Evolutionary conservation across 805 yeast species (phyloP).

Genomic region (Maudiozyma bulderi): DNA sequence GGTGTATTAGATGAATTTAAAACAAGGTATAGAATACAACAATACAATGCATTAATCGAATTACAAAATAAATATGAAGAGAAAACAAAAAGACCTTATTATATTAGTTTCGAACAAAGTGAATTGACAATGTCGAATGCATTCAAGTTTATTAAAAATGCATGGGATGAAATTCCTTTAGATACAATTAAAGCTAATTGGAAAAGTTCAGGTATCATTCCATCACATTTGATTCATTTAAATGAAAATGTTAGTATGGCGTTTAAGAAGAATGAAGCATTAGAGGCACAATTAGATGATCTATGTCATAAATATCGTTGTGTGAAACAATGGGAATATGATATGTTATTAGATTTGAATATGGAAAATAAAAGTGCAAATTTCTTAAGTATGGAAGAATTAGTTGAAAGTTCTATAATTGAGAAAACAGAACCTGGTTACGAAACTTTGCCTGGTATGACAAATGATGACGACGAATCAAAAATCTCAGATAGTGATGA

Average conservation of each 20-base stretch:
- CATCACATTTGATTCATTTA: conserved; percentile 22
- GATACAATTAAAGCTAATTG: conserved; percentile 34
- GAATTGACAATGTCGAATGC: conserved; percentile 45
- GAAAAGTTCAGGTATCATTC: conserved; percentile 37
- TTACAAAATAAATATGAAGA: conserved; percentile 18
- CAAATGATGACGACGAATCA: background rate
- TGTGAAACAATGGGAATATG: conserved; percentile 48
- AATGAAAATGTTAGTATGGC: conserved; percentile 27
- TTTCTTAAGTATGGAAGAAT: conserved; percentile 51
- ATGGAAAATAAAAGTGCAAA: conserved; percentile 35
- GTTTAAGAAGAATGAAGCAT: conserved; percentile 28
- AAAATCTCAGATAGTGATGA: conserved; percentile 5
- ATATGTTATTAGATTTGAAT: conserved; percentile 41
- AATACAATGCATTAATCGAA: conserved; percentile 34
- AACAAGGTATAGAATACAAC: conserved; percentile 47
- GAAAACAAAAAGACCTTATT: conserved; percentile 10
- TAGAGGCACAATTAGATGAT: conserved; percentile 34
- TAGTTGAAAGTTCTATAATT: conserved; percentile 50
- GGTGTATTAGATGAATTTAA: conserved; percentile 57
- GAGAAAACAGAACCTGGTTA: conserved; percentile 33
- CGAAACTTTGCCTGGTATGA: background rate
- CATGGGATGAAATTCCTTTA: conserved; percentile 41
- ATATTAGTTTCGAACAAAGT: conserved; percentile 32
- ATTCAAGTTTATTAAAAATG: conserved; percentile 46
- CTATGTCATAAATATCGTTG: conserved; percentile 42